Evolutionary conservation across 805 yeast genomes (phyloP).

Genomic region (Tetrapisispora nanseiensis): DNA sequence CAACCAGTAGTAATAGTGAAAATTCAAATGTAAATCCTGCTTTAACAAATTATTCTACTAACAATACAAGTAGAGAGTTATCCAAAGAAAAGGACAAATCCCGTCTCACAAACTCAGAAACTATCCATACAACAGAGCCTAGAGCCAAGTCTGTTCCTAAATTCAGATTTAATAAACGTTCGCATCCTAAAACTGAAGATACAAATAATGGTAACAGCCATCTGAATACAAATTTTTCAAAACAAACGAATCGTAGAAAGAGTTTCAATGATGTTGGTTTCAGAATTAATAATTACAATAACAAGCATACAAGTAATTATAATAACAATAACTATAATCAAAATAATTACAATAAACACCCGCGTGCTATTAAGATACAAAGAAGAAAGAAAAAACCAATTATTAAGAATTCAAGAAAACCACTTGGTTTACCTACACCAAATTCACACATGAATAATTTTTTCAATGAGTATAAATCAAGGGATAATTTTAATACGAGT

Average conservation of each 20-base stretch:
- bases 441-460: slow-evolving; percentile 34
- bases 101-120: no score
- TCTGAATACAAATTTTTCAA: not conserved
- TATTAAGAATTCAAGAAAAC: slow-evolving; percentile 38
- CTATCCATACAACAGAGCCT: slow-evolving; percentile 3
- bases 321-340: slow-evolving; percentile 10
- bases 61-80: slow-evolving; percentile 1
- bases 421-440: slow-evolving; percentile 58
- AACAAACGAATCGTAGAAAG: slow-evolving; percentile 1
- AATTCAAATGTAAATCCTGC: not conserved
- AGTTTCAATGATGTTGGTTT: slow-evolving; percentile 8
- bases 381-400: slow-evolving; percentile 18
- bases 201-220: not conserved
- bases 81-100: not conserved
- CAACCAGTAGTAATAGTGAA: not conserved
- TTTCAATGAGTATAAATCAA: slow-evolving; percentile 28
- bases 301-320: slow-evolving; percentile 6
- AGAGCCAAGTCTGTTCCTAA: slow-evolving; percentile 26
- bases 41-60: not conserved
- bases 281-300: slow-evolving; percentile 7
- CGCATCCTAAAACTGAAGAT: slow-evolving; percentile 9
- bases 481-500: slow-evolving; percentile 43
- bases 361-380: slow-evolving; percentile 20
- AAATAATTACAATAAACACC: slow-evolving; percentile 10
- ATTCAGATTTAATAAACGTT: slow-evolving; percentile 22